Conservation (phyloP, 331 rosid genomes). For the Acacia concinna region DNA sequence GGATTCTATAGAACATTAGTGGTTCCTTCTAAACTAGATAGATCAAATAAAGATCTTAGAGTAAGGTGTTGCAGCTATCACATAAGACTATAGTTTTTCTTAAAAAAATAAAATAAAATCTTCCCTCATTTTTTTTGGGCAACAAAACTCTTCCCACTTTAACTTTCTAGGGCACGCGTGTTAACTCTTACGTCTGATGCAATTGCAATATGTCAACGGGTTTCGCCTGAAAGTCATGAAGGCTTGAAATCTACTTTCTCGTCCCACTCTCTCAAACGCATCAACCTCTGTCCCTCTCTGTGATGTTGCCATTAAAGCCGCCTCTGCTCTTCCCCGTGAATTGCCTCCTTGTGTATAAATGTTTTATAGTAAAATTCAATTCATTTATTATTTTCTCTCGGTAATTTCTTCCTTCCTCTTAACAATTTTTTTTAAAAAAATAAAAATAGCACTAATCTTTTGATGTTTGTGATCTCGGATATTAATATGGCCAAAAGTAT, state of each 20-base stretch:
- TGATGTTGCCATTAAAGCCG: slow-evolving; percentile 67
- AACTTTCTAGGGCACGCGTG: too few species aligned
- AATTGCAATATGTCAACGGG: too few species aligned
- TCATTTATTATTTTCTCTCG: neutral
- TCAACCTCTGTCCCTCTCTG: slow-evolving; percentile 54
- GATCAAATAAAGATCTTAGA: too few species aligned
- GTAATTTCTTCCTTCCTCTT: neutral
- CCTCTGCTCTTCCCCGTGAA: slow-evolving; percentile 40
- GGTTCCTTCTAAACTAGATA: too few species aligned
- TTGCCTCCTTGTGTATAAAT: neutral
- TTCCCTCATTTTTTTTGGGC: too few species aligned
- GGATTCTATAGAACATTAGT: too few species aligned
- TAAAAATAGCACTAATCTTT: neutral
- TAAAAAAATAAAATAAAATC: too few species aligned
- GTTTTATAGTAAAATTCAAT: neutral
- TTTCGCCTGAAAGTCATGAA: too few species aligned
- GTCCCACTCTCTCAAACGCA: slow-evolving; percentile 52
- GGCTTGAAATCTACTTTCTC: slow-evolving; percentile 78
- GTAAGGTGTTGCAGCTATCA: too few species aligned
- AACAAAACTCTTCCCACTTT: too few species aligned
- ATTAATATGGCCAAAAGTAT: neutral
- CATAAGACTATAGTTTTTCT: too few species aligned
- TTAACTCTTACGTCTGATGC: too few species aligned
- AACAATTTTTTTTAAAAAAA: neutral
- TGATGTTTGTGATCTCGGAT: neutral